Conservation (phyloP, 805 yeast genomes). For the Metschnikowia baotianmanensis region DNA sequence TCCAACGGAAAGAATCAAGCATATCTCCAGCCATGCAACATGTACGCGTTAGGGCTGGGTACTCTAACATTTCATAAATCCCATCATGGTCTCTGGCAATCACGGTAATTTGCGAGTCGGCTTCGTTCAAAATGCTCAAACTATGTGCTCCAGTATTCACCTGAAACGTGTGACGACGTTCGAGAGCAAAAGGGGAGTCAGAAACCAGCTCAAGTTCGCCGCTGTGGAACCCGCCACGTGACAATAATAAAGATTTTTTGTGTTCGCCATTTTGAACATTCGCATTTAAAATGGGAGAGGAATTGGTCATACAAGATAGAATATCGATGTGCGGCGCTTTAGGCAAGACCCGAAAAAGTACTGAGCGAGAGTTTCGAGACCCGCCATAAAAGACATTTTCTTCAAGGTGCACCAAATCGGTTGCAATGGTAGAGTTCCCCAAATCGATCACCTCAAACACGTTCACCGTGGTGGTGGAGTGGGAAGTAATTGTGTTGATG, state of each 20-base stretch:
- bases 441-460: slow-evolving; percentile 24
- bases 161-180: background rate
- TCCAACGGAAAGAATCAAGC: no score
- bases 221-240: slow-evolving; percentile 37
- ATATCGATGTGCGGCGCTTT: slow-evolving; percentile 28
- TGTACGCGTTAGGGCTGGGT: no score
- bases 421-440: slow-evolving; percentile 33
- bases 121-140: background rate
- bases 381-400: slow-evolving; percentile 29
- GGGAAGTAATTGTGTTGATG: slow-evolving; percentile 9
- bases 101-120: no score
- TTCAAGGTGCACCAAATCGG: slow-evolving; percentile 25
- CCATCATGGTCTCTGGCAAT: no score
- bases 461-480: slow-evolving; percentile 6
- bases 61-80: no score
- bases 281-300: slow-evolving; percentile 35
- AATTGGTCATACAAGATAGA: slow-evolving; percentile 19
- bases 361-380: slow-evolving; percentile 30
- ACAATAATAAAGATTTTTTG: slow-evolving; percentile 18
- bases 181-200: slow-evolving; percentile 3
- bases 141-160: background rate
- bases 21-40: no score
- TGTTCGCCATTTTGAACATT: slow-evolving; percentile 9
- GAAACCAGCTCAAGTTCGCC: slow-evolving; percentile 25
- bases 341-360: slow-evolving; percentile 27